These are phyloP conservation scores for Poronia punctata DNA, from an alignment of 495 filamentous ascomycete species.

Conservation along the genomic window DNA sequence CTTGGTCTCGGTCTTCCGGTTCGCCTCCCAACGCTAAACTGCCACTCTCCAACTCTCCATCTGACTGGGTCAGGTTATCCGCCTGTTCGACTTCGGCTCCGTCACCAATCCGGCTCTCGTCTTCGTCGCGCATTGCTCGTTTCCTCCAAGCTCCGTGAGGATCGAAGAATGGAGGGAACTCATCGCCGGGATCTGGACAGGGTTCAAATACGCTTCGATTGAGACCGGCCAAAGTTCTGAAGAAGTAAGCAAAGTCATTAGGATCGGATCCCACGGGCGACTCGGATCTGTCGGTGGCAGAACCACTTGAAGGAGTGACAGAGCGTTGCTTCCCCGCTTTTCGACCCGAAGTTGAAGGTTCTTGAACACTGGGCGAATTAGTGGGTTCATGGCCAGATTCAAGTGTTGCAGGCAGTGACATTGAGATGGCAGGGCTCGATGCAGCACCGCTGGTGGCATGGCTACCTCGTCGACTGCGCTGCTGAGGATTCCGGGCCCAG, in stretches of 20 bases:
- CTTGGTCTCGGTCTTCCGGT: constrained; percentile 64
- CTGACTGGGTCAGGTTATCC: constrained; percentile 33
- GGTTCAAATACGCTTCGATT: constrained; percentile 20
- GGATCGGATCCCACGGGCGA: constrained; percentile 4
- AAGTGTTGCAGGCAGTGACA: constrained; percentile 49
- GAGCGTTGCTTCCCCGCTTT: constrained; percentile 21
- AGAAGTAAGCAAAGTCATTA: constrained; percentile 18
- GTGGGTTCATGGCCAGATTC: constrained; percentile 31
- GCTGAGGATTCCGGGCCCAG: constrained; percentile 79
- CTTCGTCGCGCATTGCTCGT: constrained; percentile 62
- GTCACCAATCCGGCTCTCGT: constrained; percentile 54
- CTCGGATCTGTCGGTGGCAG: background rate
- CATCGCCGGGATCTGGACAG: constrained; percentile 22
- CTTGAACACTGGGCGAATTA: constrained; percentile 20
- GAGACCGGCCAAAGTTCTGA: constrained; percentile 29
- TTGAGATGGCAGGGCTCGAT: constrained; percentile 70
- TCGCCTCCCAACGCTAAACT: constrained; percentile 88
- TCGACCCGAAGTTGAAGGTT: constrained; percentile 13
- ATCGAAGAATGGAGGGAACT: constrained; percentile 74
- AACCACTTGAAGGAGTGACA: constrained; percentile 6
- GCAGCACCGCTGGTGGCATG: constrained; percentile 69
- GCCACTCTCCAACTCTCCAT: constrained; percentile 58
- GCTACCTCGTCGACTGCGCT: constrained; percentile 65
- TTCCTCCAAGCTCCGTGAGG: constrained; percentile 68
- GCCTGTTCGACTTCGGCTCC: constrained; percentile 49